Evolutionary conservation across 2,329 filamentous ascomycete species (phyloP), one percentile per base, ranked within the genome.

Genomic region (Xylaria sp.): DNA sequence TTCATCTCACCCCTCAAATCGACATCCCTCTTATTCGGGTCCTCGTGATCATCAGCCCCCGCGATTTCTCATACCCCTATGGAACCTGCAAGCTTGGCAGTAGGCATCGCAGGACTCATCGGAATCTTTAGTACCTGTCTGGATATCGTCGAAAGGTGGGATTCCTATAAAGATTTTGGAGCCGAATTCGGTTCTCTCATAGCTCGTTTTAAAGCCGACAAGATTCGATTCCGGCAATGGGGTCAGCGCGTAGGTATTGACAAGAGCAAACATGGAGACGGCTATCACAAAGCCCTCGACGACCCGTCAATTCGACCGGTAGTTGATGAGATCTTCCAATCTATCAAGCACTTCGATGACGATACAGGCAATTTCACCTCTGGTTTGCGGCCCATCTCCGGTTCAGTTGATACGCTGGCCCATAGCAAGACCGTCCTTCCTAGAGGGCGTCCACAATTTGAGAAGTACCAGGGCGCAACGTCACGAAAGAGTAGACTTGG

Each of bases 101-200:
- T 66, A 3, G 66, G 66, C 0, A 15, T 69, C 3, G 20, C 20
- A 51, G 66, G 66, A 12, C 62, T 69, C 15, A 46, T 20, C 2
- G 36, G 66, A 2, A 33, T 69, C 1, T 69, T 69, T 33, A 58
- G 66, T 20, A 59, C 43, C 7, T 69, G 66, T 23, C 52, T 65
- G 2, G 67, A 69, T 20, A 46, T 69, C 0, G 18, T 66, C 2
- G 67, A 66, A 43, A 31, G 48, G n/a, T 66, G 57, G 58, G 58
- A 61, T 25, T 46, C 58, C 23, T 69, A 66, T 6, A 66, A 62
- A 13, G 57, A 66, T 5, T 66, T 52, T 18, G 52, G 36, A 23
- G 4, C 54, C 7, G 67, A 66, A 15, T 62, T 36, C 10, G 39
- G 13, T 1, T n/a, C 58, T 23, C 13, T 66, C 20, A 36, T 2